These are phyloP conservation scores for Didymella pinodella DNA, from an alignment of 2,329 filamentous ascomycete species.

Conservation along the genomic window DNA sequence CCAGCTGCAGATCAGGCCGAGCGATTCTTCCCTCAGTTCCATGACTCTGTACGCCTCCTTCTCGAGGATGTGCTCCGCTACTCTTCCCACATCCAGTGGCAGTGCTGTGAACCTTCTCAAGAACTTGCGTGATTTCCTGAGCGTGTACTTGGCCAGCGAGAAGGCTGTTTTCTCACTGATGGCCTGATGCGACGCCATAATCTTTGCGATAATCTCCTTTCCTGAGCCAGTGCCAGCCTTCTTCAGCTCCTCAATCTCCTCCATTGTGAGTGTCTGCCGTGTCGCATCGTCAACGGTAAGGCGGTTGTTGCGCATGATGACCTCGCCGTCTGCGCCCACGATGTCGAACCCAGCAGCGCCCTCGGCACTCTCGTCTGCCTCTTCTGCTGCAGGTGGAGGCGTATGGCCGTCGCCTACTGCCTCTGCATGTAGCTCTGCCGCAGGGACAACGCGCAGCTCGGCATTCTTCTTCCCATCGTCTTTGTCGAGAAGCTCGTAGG, in stretches of 20 bases:
- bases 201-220: constrained; percentile 89
- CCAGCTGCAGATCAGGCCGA: constrained; percentile 86
- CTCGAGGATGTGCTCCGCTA: constrained; percentile 82
- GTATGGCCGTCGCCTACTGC: constrained; percentile 64
- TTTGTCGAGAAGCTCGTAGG: constrained; percentile 84
- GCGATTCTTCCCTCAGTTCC: constrained; percentile 84
- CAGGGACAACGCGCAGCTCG: constrained; percentile 77
- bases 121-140: constrained; percentile 94
- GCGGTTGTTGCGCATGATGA: constrained; percentile 68
- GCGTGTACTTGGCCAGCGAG: constrained; percentile 92
- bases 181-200: constrained; percentile 86
- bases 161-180: constrained; percentile 95
- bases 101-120: constrained; percentile 85
- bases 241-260: constrained; percentile 76
- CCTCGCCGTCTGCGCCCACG: constrained; percentile 57
- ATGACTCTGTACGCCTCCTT: constrained; percentile 82
- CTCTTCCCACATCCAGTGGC: constrained; percentile 78
- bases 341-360: constrained; percentile 55
- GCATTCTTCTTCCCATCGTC: constrained; percentile 69
- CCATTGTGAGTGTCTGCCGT: constrained; percentile 77
- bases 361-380: constrained; percentile 44
- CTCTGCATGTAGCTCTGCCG: constrained; percentile 84
- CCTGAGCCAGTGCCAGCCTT: constrained; percentile 78
- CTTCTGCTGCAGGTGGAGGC: constrained; percentile 51
- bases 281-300: constrained; percentile 68